These are phyloP conservation scores for Solanum chiquidenum DNA, from an alignment of 257 asterid genomes.

Conservation along the genomic window DNA sequence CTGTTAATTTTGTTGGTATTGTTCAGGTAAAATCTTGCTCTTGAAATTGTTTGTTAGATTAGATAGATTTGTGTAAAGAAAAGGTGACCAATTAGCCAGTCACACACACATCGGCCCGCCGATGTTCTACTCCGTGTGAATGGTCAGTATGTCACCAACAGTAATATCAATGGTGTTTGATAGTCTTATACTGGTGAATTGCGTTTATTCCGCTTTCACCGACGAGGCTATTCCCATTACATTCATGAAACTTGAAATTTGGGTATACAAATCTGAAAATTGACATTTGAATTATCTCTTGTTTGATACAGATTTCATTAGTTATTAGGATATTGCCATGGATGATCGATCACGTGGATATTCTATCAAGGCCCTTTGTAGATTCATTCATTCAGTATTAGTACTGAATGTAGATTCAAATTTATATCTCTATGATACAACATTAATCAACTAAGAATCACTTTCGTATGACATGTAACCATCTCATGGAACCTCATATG, in stretches of 20 bases:
- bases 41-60: not conserved
- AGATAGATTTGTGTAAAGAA: not conserved
- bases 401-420: too few relatives aligned
- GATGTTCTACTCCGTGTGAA: not conserved
- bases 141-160: not conserved
- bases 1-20: not conserved
- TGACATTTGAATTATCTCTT: too few relatives aligned
- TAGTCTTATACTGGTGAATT: not conserved
- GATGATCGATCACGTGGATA: too few relatives aligned
- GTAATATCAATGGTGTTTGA: not conserved
- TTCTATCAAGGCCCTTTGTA: too few relatives aligned
- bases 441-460: too few relatives aligned
- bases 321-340: too few relatives aligned
- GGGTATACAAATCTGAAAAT: too few relatives aligned
- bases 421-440: too few relatives aligned
- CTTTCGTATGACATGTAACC: too few relatives aligned
- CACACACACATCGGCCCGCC: not conserved
- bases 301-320: too few relatives aligned
- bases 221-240: not conserved
- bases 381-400: too few relatives aligned
- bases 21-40: not conserved
- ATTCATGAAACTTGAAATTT: not conserved
- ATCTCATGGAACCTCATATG: too few relatives aligned
- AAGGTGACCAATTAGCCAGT: conserved; percentile 2
- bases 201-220: not conserved